Percentiles rank a stretch among this genome's conserved stretches.
Evolutionary conservation across 768 basidiomycete genomes (phyloP).

Genomic region (Lentinula guzmanii): DNA sequence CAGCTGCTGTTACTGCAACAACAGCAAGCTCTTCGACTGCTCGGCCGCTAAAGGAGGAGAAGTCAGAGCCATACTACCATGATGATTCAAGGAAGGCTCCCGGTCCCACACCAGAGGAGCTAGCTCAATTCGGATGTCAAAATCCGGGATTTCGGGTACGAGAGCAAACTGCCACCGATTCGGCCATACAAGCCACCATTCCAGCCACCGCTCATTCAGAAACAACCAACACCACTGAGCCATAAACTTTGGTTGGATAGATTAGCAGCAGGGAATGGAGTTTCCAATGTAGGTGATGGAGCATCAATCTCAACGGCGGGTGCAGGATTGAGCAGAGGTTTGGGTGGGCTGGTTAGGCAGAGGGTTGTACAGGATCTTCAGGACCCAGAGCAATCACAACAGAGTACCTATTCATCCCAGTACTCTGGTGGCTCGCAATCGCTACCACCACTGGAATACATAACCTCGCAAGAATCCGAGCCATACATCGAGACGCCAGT

Average conservation of each 20-base stretch:
- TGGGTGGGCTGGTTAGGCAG: not conserved
- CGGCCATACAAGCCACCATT: slow-evolving; percentile 30
- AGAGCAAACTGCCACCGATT: slow-evolving; percentile 54
- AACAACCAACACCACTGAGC: slow-evolving; percentile 1
- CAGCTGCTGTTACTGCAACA: not conserved
- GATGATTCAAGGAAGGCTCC: not conserved
- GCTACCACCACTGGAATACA: slow-evolving; percentile 19
- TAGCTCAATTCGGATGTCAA: slow-evolving; percentile 1
- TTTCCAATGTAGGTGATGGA: not conserved
- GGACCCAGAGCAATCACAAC: slow-evolving; percentile 4
- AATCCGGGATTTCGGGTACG: slow-evolving; percentile 58
- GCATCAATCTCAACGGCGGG: too few relatives aligned
- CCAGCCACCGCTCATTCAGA: slow-evolving; percentile 36
- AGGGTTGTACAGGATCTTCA: slow-evolving; percentile 7
- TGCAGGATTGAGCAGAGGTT: not conserved
- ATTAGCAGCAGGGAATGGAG: not conserved
- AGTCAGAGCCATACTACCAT: not conserved
- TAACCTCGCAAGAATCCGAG: slow-evolving; percentile 40
- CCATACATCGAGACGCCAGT: slow-evolving; percentile 44
- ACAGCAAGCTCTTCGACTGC: not conserved
- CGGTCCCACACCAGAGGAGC: slow-evolving; percentile 1
- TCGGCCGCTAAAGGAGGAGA: not conserved
- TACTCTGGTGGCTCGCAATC: slow-evolving; percentile 11
- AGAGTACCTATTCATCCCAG: not conserved
- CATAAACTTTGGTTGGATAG: not conserved